phyloP scores from a whole-genome alignment of 306 rosid genomes.

The Gynostemma pentaphyllum region DNA sequence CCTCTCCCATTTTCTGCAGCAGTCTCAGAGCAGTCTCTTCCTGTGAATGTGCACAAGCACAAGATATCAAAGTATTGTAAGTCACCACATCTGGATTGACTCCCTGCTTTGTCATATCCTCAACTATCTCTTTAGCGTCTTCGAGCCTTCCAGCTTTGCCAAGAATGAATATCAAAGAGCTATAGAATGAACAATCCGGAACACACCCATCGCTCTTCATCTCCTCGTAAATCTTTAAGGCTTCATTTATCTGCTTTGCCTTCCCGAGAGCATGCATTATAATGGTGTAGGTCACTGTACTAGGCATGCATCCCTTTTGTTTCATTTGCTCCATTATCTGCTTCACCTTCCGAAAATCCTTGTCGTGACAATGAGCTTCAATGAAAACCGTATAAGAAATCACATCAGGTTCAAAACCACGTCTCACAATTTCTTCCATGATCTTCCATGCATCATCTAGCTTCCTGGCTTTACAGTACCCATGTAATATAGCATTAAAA shows the following conservation, averaged over 20 bases:
- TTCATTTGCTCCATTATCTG: constrained; percentile 48
- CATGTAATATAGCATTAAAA: constrained; percentile 65
- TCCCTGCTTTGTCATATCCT: constrained; percentile 65
- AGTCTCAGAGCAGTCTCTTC: constrained; percentile 78
- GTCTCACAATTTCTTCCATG: constrained; percentile 59
- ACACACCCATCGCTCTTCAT: constrained; percentile 52
- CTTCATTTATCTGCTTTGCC: constrained; percentile 40
- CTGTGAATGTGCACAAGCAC: constrained; percentile 46
- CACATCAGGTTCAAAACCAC: constrained; percentile 45
- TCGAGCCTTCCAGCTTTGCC: constrained; percentile 55
- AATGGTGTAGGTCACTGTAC: constrained; percentile 47
- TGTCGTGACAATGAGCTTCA: constrained; percentile 42
- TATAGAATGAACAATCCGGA: constrained; percentile 41
- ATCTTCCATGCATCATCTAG: constrained; percentile 39
- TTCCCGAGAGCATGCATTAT: constrained; percentile 52
- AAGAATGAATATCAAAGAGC: constrained; percentile 49
- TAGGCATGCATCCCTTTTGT: constrained; percentile 39
- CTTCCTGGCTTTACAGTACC: constrained; percentile 61
- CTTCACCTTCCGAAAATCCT: constrained; percentile 54
- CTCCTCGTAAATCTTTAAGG: constrained; percentile 42
- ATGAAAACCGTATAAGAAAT: constrained; percentile 45
- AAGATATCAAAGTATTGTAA: constrained; percentile 47
- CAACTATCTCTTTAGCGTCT: constrained; percentile 55
- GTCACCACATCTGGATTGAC: constrained; percentile 31
- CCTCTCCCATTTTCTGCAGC: constrained; percentile 76